Evolutionary conservation across 306 rosid genomes (phyloP), one percentile per base, ranked within the genome.

Genomic region (Sicyos edulis): DNA sequence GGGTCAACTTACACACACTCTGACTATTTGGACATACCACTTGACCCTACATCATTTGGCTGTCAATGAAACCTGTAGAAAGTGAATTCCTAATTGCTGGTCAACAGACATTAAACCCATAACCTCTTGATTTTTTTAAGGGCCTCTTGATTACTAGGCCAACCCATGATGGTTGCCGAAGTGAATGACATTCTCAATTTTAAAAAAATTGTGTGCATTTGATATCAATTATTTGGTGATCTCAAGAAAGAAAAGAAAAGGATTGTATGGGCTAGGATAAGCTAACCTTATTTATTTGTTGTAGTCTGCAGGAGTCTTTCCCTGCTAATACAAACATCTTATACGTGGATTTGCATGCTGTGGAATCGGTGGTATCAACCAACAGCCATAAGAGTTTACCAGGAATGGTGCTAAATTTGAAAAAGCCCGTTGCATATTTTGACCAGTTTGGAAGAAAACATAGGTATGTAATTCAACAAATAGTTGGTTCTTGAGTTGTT

Each of bases 311-410:
- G 89, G 89, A 82, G 57, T 86, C 86, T 17, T 93, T 86, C 76
- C 96, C 99, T 55, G 99, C 99, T 59, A 93, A 93, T 82, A 93
- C 99, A 65, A 93, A 93, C 83, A 86, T 93, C 79, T 81, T 93
- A 82, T 91, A 86, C 76, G 95, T 93, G 78, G 92, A 93, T 84
- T 84, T 93, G 69, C 85, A 81, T 77, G 87, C 97, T 52, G 97
- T 91, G 53, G 95, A 93, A 81, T 76, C 61, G 67, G 87, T 93
- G 26, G 96, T 86, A 32, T 89, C 99, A 65, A 86, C 90, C 75
- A 81, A 83, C 59, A 78, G 68, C 79, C 85, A 74, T 64, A 86
- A 81, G 67, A 81, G 97, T 84, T 89, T 93, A 73, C 99, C 99
- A 49, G 99, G 99, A 75, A 93, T 91, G 99, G 97, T 93, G 88